phyloP scores from a whole-genome alignment of 345 rosid species.

The Bruguiera gymnorhiza region DNA sequence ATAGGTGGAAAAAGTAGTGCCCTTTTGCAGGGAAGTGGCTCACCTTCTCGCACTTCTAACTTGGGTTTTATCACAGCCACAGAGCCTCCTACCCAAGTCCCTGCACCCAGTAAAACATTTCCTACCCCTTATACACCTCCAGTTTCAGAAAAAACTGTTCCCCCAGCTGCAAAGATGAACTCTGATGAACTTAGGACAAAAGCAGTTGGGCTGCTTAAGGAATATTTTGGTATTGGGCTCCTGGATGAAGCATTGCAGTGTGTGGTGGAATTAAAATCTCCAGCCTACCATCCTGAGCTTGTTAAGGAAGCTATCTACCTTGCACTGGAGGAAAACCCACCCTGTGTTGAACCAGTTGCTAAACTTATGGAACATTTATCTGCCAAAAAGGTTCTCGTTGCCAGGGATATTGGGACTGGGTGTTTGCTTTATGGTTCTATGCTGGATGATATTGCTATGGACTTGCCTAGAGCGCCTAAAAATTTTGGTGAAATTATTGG shows the following conservation, averaged over 20 bases:
- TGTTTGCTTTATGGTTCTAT: conserved; percentile 55
- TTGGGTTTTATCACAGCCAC: conserved; percentile 2
- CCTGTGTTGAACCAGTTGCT: conserved; percentile 42
- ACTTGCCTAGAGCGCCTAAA: conserved; percentile 70
- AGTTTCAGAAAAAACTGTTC: conserved; percentile 23
- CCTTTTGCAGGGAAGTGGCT: conserved; percentile 33
- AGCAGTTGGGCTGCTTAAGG: conserved; percentile 56
- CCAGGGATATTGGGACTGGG: conserved; percentile 48
- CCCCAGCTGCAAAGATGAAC: conserved; percentile 28
- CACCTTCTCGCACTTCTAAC: conserved; percentile 24
- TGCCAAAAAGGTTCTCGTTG: conserved; percentile 36
- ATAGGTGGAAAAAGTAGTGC: conserved; percentile 35
- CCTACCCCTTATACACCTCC: conserved; percentile 24
- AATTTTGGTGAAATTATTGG: conserved; percentile 71
- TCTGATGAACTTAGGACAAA: conserved; percentile 44
- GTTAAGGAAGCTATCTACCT: conserved; percentile 69
- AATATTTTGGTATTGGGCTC: conserved; percentile 50
- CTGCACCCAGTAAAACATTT: conserved; percentile 22
- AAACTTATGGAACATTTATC: conserved; percentile 44
- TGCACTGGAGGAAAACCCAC: conserved; percentile 66
- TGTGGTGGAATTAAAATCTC: conserved; percentile 56
- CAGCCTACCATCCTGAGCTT: conserved; percentile 58
- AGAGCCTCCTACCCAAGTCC: conserved; percentile 11
- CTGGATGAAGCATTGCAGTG: conserved; percentile 70
- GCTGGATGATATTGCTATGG: conserved; percentile 74